A percentile compares a stretch with the other conserved stretches of the same genome.
These are phyloP conservation scores for Crucibulum laeve DNA, from an alignment of 768 basidiomycete species.

Conservation along the genomic window DNA sequence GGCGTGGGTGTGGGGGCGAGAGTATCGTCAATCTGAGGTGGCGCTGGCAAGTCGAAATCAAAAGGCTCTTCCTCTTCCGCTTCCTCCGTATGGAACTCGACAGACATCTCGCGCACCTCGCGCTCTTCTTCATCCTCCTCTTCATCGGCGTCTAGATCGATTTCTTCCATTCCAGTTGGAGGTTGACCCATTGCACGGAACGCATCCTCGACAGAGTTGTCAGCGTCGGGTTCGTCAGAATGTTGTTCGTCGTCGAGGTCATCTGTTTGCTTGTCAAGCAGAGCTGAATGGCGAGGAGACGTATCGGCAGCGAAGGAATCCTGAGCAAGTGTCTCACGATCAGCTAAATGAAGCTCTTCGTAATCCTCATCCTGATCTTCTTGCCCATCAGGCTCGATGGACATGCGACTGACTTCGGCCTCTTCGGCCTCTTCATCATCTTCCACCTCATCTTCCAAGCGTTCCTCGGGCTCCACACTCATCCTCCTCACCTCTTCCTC, in stretches of 20 bases:
- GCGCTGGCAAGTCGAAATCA: not conserved
- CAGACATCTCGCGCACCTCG: conserved; percentile 15
- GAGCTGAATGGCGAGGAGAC: too few species aligned
- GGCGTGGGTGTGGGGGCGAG: too few species aligned
- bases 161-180: too few species aligned
- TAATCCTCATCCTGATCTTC: not conserved
- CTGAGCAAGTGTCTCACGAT: not conserved
- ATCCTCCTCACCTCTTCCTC: conserved; percentile 18
- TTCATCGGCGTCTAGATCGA: conserved; percentile 1
- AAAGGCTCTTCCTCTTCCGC: conserved; percentile 10
- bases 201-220: too few species aligned
- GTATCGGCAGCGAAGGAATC: not conserved
- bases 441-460: not conserved
- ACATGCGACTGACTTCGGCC: too few species aligned
- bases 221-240: not conserved
- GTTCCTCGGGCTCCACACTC: conserved; percentile 16
- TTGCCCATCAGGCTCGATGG: too few species aligned
- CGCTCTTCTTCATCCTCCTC: conserved; percentile 21
- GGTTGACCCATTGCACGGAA: too few species aligned
- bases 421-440: not conserved
- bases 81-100: conserved; percentile 13
- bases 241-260: not conserved
- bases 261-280: not conserved
- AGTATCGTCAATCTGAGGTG: too few species aligned
- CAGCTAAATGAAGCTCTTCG: not conserved